Base-by-base conservation (phyloP, 768 basidiomycete species). In the Macrolepiota fuliginosa region DNA sequence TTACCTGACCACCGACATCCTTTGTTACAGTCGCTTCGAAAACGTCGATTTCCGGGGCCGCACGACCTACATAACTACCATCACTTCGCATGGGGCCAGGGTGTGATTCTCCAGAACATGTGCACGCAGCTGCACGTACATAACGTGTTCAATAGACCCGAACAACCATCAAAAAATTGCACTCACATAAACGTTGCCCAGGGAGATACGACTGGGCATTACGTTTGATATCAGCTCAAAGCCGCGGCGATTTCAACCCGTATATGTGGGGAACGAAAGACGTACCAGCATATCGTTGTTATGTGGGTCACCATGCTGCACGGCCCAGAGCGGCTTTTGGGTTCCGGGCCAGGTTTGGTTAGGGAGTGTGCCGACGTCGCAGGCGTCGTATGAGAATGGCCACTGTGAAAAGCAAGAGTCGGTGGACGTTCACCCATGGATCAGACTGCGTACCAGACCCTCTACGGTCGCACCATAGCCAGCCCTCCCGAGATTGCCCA, bases 301-400 rank as follows among this genome's bases (percentile, higher is more conserved):
- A 15, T 40, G 68, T 0, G 75, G 74, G 62, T 81, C 80, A 24
- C 79, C 79, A 19, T 72, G 71, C 35, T 71, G 67, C 46, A 56
- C 80, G 7, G 83, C 80, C 17, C 80, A 79, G 2, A 75, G 62
- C 11, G 89, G 89, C 12, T 32, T 81, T 17, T 51, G 55, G 2
- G 71, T 71, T 12, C 84, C 90, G 53, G 88, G 83, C 64, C 84
- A 72, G 12, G 88, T 83, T 72, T 96, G 94, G 72, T 93, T 93
- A 10, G 83, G 77, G 1, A 89, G 75, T 2, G 92, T 93, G 4
- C 92, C 92, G 13, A 91, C 81, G 69, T 94, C 92, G 70, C 92
- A 93, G 4, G 84, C 70, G 62, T 89, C 85, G 65, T 89, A 89
- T 4, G 80, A 81, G 68, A 87, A 89, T 27, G 88, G 88, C 86